Evolutionary conservation across 495 filamentous ascomycete genomes (phyloP), one percentile per base, ranked within the genome.

Genomic region (Penicillium chermesinum): DNA sequence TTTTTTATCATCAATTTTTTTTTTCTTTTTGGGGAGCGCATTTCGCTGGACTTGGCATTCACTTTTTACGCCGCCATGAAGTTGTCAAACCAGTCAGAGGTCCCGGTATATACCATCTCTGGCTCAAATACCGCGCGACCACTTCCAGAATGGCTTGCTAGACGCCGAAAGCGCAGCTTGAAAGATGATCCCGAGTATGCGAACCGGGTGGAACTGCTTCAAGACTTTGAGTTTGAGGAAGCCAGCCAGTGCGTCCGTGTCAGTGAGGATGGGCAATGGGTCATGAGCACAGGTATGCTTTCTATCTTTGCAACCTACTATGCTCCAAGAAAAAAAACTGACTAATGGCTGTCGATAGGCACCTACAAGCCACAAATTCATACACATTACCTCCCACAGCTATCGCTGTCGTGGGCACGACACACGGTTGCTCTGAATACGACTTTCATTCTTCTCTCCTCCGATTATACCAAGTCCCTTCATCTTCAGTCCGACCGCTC

Each of bases 221-320:
- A 99, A 59, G 91, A 97, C 60, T 99, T 99, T 62, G 91, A 95
- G 58, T 99, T 97, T 53, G 93, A 97, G 59, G 94, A 99, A 66
- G 90, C 94, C n/a, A 96, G 91, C 62, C 80, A 84, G 38, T 96
- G 91, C 63, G 77, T 99, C 38, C 75, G 89, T 27, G 86, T 89
- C 25, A 95, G 88, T 62, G 93, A 96, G 48, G 94, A 99, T 79
- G 91, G 91, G 30, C 84, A 97, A 59, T 99, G 93, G 88, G 88
- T 96, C 8, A 94, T 97, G 87, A 95, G 89, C 55, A 94, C 91
- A 53, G 93, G 91, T 78, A 80, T 69, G 64, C 77, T 30, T 18
- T 19, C 10, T 39, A 30, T 16, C 38, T 14, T n/a, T 7, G 13
- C 7, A 2, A 14, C 3, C 5, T 3, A 13, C 36, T 1, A 47